Percentiles rank a stretch among this genome's conserved stretches.
phyloP scores from a whole-genome alignment of 2,329 filamentous ascomycete species.

The Scedosporium aurantiacum region DNA sequence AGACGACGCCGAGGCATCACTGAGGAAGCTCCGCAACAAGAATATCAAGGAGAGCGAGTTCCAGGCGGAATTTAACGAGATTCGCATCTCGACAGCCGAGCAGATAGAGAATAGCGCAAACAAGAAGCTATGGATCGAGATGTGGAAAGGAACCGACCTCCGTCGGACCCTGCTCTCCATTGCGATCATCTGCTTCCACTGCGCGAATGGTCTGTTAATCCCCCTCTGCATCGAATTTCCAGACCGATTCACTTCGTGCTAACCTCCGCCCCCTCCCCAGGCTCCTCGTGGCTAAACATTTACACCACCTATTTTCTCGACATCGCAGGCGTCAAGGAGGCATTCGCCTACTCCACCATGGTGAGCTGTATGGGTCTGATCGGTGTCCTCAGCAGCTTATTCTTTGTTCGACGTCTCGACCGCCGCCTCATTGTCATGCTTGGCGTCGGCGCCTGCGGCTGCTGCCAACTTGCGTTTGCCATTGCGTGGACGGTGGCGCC shows the following conservation, averaged over 20 bases:
- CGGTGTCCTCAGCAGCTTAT: conserved; percentile 19
- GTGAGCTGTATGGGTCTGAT: conserved; percentile 22
- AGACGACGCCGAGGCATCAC: conserved; percentile 15
- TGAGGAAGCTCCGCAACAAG: conserved; percentile 15
- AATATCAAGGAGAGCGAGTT: conserved; percentile 18
- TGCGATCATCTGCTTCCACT: conserved; percentile 21
- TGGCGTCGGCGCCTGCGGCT: conserved; percentile 19
- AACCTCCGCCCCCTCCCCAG: conserved; percentile 11
- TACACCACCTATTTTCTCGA: conserved; percentile 22
- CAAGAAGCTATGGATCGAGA: conserved; percentile 20
- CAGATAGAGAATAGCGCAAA: conserved; percentile 14
- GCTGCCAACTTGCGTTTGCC: conserved; percentile 21
- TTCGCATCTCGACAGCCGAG: conserved; percentile 17
- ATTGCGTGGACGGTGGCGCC: conserved; percentile 20
- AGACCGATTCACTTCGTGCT: neutral
- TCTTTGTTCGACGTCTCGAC: conserved; percentile 19
- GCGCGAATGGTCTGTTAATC: conserved; percentile 17
- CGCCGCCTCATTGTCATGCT: conserved; percentile 20
- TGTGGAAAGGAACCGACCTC: conserved; percentile 20
- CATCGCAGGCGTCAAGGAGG: conserved; percentile 20
- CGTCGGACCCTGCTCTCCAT: conserved; percentile 20
- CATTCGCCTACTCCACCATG: conserved; percentile 23
- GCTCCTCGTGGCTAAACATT: conserved; percentile 20
- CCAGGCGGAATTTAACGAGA: conserved; percentile 20
- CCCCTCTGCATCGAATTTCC: neutral